Conservation (phyloP, 179 eudicot species). For the Corrigiola litoralis region DNA sequence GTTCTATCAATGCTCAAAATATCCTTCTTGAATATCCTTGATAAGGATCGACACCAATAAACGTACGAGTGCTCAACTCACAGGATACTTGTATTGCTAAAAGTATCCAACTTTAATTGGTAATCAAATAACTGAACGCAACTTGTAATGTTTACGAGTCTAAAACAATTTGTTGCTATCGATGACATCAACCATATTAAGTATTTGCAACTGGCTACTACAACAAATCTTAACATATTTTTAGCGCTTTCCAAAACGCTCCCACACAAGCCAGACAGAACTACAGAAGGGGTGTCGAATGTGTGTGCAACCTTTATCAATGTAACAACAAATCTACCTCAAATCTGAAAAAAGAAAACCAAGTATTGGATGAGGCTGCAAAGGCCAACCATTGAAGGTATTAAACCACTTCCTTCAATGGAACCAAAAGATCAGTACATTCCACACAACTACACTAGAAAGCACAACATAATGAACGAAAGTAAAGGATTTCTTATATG, state of each 20-base stretch:
- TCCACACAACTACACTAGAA: not conserved
- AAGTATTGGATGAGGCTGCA: too few relatives aligned
- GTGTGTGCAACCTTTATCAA: too few relatives aligned
- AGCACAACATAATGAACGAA: not conserved
- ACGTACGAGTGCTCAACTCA: not conserved
- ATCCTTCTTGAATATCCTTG: constrained; percentile 14
- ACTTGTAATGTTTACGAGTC: constrained; percentile 3
- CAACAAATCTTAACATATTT: too few relatives aligned
- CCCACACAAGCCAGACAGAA: too few relatives aligned
- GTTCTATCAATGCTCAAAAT: not conserved
- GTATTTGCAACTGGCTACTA: not conserved
- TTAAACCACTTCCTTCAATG: too few relatives aligned
- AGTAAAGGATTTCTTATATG: not conserved
- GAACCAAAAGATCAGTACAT: too few relatives aligned
- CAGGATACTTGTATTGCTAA: not conserved
- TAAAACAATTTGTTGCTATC: not conserved
- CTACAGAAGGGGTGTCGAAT: too few relatives aligned
- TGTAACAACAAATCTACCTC: too few relatives aligned
- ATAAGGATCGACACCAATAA: constrained; percentile 11
- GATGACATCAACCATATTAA: not conserved
- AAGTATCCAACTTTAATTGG: not conserved
- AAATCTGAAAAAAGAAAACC: too few relatives aligned
- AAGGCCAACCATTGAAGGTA: too few relatives aligned
- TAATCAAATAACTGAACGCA: constrained; percentile 2
- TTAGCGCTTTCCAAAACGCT: too few relatives aligned